A percentile compares a stretch with the other conserved stretches of the same genome.
Evolutionary conservation across 2,329 filamentous ascomycete species (phyloP).

Genomic region (Hypoxylon sp.): DNA sequence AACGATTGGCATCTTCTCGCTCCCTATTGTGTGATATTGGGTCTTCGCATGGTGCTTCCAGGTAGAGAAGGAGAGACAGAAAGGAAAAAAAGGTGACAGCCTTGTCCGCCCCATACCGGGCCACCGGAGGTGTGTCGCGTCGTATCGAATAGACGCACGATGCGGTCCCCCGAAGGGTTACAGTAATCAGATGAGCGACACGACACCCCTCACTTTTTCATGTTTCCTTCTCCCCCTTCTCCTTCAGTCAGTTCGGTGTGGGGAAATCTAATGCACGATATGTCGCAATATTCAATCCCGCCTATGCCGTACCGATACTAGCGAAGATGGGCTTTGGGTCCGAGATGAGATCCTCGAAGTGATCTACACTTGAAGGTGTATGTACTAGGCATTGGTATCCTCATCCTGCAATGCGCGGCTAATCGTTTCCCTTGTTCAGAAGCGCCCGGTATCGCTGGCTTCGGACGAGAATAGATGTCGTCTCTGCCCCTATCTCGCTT

Average conservation of each 20-base stretch:
- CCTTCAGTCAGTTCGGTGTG: conserved; percentile 7
- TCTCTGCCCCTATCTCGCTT: neutral
- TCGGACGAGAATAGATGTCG: neutral
- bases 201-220: conserved; percentile 27
- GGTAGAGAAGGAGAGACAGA: too few species aligned
- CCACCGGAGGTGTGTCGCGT: conserved; percentile 23
- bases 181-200: conserved; percentile 37
- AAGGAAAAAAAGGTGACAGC: neutral
- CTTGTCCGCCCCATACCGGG: conserved; percentile 18
- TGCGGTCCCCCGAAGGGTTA: conserved; percentile 13
- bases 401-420: conserved; percentile 18
- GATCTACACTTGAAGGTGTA: too few species aligned
- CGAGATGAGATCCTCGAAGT: conserved; percentile 8
- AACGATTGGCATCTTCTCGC: neutral
- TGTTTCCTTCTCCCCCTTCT: too few species aligned
- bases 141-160: conserved; percentile 19
- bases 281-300: conserved; percentile 27
- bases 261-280: conserved; percentile 22
- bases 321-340: conserved; percentile 6
- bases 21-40: neutral
- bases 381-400: too few species aligned
- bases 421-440: conserved; percentile 12
- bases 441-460: conserved; percentile 1
- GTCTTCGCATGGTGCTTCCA: neutral
- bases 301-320: conserved; percentile 25